Evolutionary conservation across 2,329 filamentous ascomycete species (phyloP), one percentile per base, ranked within the genome.

Genomic region (Aureobasidium sp.): DNA sequence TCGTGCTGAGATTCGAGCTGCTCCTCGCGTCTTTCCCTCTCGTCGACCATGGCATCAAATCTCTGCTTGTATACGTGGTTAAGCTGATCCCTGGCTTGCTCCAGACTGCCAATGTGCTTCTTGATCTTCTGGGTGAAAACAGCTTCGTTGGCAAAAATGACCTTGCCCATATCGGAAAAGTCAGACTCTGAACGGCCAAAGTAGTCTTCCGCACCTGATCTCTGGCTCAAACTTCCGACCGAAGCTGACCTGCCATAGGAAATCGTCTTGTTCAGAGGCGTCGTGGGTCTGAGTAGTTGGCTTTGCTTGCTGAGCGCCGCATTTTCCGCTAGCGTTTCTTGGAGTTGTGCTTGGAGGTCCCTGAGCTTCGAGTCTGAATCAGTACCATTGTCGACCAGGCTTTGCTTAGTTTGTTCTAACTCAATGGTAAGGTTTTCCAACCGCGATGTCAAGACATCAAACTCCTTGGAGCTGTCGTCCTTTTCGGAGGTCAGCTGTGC

Each of bases 31-130:
- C 62, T 61, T 22, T 68, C 64, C 60, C 68, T 71, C 59, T 74
- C 69, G 7, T 64, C 62, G 5, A 69, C 59, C 22, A 75, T 65
- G 4, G 67, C 56, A 14, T 73, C 70, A 52, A 72, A 72, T 55
- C 69, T 72, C 20, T 68, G 62, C 57, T 69, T 68, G 65, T 74
- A 75, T 37, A 72, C 72, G 15, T 65, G 62, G 8, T 71, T 67
- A 2, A 75, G 66, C 29, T 69, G 64, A 12, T 75, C 71, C 58
- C 73, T 73, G 14, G 72, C 72, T 9, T 64, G 64, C 36, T 74
- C 72, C 37, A 74, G 53, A 48, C 70, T 71, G 12, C 70, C 70
- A n/a, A 73, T 70, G 59, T 74, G 72, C 67, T 74, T 70, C 37
- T 70, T 66, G 15, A 74, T 73, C 66, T 73, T 74, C 44, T 67